Base-by-base conservation (phyloP, 805 yeast genomes). In the Suhomyces canberraensis region DNA sequence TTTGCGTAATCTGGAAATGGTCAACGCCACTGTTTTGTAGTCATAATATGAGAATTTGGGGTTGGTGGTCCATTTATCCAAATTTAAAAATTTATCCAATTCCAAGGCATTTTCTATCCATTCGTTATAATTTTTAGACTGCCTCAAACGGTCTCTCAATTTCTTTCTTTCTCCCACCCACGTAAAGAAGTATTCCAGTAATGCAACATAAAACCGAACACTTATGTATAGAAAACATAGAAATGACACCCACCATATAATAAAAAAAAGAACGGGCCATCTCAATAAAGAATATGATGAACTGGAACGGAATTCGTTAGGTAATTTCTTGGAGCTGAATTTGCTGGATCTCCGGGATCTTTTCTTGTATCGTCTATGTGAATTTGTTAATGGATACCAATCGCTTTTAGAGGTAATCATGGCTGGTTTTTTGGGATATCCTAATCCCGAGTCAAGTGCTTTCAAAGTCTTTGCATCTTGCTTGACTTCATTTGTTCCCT, bases 1-100 rank as follows among this genome's bases (percentile, higher is more conserved):
- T 3, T 46, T 44, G 26, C 56, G 48, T 34, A 84, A 54, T 37
- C 72, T 66, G 11, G 50, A 42, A 4, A 75, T 66, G 0, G 81
- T 73, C 31, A 74, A 60, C 30, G 66, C 56, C 7, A 85, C 60
- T 0, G 86, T 79, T 25, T 68, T 71, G 58, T 76, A 79, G 54
- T 84, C 91, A 53, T 84, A 84, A 52, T 78, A 81, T 16, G 78
- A 76, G 45, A 81, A 81, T 38, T 66, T 63, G 16, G 81, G 80
- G 42, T 77, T 78, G 7, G 59, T 49, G 31, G 76, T 72, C 95
- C 95, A 84, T 31, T 69, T 64, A 43, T 76, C 77, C n/a, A 79
- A 59, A 4, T 79, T 76, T 21, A 84, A 61, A 48, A 63, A 72
- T 22, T 68, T 58, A 51, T 84, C 93, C 31, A 84, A 54, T 7